Base-by-base conservation (phyloP, 371 early-diverging fungal genomes). In the Lichtheimia ornata region DNA sequence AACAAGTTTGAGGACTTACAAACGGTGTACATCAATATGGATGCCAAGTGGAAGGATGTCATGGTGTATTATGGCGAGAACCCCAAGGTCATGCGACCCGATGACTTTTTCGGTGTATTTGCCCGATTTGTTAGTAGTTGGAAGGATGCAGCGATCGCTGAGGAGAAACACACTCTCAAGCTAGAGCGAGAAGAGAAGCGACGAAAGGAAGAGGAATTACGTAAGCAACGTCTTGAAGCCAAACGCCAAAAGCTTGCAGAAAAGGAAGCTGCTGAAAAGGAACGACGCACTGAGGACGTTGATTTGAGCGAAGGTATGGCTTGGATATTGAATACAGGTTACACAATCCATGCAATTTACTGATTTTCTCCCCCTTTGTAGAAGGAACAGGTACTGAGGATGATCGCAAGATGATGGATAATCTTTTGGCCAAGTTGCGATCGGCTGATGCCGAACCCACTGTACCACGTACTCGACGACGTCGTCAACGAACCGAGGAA, bases 361-460 rank as follows among this genome's bases (percentile, higher is more conserved):
- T 47, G 14, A 47, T 47, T 18, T 47, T 1, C 47, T n/a, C 22
- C 22, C 22, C 22, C 6, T 17, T 47, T 47, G 22, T 47, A 47
- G 47, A 47, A 47, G 47, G n/a, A n/a, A 42, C 28, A 2, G 3
- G 28, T 27, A 54, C 18, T 14, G 52, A 64, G 54, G 66, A 73
- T 43, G 76, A 81, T 56, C 71, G 78, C 44, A 68, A 67, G 5
- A 53, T 81, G 56, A 76, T 81, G 73, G 81, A 81, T 55, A 71
- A 77, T 45, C 44, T 81, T 44, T 27, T 81, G 43, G 78, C 65
- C 24, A 71, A 74, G 44, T 51, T 81, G 9, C 56, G 71, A n/a
- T 68, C 75, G 7, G 81, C 75, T 11, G 77, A 77, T 28, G 56
- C 59, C 11, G 66, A 67, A 35, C 59, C 61, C 20, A 62, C 71